phyloP scores from a whole-genome alignment of 176 grass and related monocot genomes.

The Panicum miliaceum region DNA sequence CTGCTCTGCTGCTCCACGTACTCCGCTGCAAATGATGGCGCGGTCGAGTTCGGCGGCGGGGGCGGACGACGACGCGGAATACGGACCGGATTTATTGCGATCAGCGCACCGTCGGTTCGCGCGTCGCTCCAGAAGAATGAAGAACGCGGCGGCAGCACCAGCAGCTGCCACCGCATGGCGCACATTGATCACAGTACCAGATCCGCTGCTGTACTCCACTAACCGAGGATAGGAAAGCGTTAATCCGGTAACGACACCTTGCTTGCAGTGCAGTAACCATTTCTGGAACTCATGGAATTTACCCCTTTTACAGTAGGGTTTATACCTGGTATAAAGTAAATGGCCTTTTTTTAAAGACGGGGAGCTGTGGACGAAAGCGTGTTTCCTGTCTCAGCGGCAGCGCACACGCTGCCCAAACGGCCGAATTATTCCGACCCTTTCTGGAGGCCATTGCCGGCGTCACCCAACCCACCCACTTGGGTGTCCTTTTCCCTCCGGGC shows the following conservation, averaged over 20 bases:
- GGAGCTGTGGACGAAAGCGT: background rate
- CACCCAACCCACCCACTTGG: background rate
- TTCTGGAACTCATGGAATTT: background rate
- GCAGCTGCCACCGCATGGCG: conserved; percentile 7
- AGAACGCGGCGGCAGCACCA: background rate
- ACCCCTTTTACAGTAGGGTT: too few species aligned
- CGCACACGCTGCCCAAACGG: background rate
- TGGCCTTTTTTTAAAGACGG: background rate
- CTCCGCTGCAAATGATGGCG: background rate
- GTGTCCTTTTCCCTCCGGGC: conserved; percentile 38
- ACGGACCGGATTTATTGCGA: conserved; percentile 2
- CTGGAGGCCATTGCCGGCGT: conserved; percentile 5
- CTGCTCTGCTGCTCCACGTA: background rate
- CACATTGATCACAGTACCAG: conserved; percentile 6
- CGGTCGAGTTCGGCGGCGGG: background rate
- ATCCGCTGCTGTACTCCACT: background rate
- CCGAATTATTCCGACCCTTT: conserved; percentile 34
- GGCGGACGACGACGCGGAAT: background rate
- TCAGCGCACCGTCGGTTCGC: background rate
- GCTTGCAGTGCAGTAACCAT: too few species aligned
- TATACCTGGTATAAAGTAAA: background rate
- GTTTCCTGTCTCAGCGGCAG: background rate
- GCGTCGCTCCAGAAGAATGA: background rate
- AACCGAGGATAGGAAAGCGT: too few species aligned
- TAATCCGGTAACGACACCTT: too few species aligned